These are phyloP conservation scores for Suhomyces pyralidae DNA, from an alignment of 805 yeast species.

Conservation along the genomic window DNA sequence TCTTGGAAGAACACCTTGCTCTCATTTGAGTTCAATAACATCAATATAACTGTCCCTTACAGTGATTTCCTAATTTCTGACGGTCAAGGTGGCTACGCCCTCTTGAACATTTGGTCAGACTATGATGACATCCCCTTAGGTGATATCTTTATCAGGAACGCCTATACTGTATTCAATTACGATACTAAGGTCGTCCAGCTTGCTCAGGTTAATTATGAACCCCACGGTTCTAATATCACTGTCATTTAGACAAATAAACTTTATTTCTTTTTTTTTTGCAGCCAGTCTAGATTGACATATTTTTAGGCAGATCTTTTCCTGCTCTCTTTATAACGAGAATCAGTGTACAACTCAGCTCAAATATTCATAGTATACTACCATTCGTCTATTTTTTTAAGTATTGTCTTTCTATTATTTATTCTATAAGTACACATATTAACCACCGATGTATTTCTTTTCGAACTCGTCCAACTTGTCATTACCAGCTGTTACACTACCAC, in stretches of 20 bases:
- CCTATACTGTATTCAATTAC: conserved; percentile 25
- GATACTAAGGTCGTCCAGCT: too few species aligned
- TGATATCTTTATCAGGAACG: conserved; percentile 20
- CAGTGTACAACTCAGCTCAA: too few species aligned
- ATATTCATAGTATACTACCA: not conserved
- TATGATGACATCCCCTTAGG: conserved; percentile 17
- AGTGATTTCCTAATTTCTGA: not conserved
- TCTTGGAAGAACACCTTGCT: not conserved
- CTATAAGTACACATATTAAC: conserved; percentile 21
- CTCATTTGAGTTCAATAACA: not conserved
- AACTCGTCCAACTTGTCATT: conserved; percentile 85
- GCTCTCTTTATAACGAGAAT: not conserved
- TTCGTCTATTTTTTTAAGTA: too few species aligned
- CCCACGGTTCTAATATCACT: not conserved
- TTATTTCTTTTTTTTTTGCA: not conserved
- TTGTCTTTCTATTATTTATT: not conserved
- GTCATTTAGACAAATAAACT: not conserved
- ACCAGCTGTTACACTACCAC: conserved; percentile 73
- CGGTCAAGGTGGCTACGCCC: not conserved
- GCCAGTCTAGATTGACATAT: not conserved
- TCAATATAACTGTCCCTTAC: not conserved
- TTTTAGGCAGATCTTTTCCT: not conserved
- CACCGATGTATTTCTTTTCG: conserved; percentile 63
- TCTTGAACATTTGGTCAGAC: not conserved
- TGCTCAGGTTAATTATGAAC: conserved; percentile 14